phyloP scores from a whole-genome alignment of 371 early-diverging fungal species.

The Chytridium lagenaria region DNA sequence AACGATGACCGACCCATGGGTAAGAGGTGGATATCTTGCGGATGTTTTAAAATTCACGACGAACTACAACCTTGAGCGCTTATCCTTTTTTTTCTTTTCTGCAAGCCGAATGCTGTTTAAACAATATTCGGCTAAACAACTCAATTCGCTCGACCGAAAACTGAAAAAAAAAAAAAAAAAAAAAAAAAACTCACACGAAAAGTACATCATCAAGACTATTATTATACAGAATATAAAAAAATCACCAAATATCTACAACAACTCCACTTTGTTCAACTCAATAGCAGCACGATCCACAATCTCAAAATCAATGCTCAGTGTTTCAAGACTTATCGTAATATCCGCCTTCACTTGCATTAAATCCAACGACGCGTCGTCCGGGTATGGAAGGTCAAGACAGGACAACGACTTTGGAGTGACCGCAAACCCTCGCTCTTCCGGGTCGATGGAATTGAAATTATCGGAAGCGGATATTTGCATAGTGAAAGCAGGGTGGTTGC shows the following conservation, averaged over 20 bases:
- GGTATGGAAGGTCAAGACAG: background rate
- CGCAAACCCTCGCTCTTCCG: background rate
- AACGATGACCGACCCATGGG: too few relatives aligned
- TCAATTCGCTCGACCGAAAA: too few relatives aligned
- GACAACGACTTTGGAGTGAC: background rate
- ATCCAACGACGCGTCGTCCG: background rate
- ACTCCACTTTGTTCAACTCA: background rate
- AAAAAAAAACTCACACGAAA: too few relatives aligned
- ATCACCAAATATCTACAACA: background rate
- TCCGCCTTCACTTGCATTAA: background rate
- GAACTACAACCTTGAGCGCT: too few relatives aligned
- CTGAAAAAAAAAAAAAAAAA: too few relatives aligned
- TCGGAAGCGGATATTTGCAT: conserved; percentile 5
- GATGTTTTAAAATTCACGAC: too few relatives aligned
- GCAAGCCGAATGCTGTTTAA: too few relatives aligned
- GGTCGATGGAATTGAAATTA: background rate
- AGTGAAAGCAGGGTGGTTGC: background rate
- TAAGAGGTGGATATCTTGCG: too few relatives aligned
- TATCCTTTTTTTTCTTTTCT: too few relatives aligned
- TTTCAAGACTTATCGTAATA: background rate
- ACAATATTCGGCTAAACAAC: too few relatives aligned
- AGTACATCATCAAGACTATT: too few relatives aligned
- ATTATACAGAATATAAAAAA: too few relatives aligned
- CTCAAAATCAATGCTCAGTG: conserved; percentile 10
- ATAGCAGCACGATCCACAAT: background rate